These are phyloP conservation scores for Heliocybe sulcata DNA, from an alignment of 1,284 basidiomycete species.

Conservation along the genomic window DNA sequence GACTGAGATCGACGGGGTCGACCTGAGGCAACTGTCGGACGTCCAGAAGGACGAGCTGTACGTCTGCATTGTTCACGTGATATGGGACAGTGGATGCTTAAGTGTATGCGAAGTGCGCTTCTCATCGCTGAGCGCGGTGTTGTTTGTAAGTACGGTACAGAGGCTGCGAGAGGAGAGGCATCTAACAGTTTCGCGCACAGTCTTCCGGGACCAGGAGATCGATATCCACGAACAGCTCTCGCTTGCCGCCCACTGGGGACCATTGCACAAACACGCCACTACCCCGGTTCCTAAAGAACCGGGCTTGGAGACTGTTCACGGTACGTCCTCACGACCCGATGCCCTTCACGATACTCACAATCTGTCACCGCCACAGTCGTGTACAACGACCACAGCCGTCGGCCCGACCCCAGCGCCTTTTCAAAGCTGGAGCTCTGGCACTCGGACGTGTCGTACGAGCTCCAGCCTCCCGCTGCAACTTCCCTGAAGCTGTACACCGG, in stretches of 20 bases:
- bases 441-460: conserved; percentile 75
- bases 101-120: conserved; percentile 37
- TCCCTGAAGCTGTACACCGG: conserved; percentile 61
- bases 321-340: conserved; percentile 31
- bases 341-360: not conserved
- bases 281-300: conserved; percentile 64
- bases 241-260: conserved; percentile 68
- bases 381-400: conserved; percentile 60
- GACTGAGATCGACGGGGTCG: conserved; percentile 57
- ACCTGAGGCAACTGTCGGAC: conserved; percentile 50
- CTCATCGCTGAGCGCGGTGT: conserved; percentile 65
- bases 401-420: conserved; percentile 65
- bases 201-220: conserved; percentile 68
- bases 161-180: not conserved
- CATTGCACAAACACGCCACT: conserved; percentile 78
- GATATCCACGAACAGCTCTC: conserved; percentile 66
- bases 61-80: conserved; percentile 13
- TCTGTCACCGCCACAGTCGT: conserved; percentile 37
- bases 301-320: conserved; percentile 74
- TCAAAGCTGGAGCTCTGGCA: conserved; percentile 81
- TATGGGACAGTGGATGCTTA: not conserved
- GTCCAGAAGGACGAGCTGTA: conserved; percentile 65
- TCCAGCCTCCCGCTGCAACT: conserved; percentile 67
- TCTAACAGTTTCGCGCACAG: conserved; percentile 25
- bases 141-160: conserved; percentile 41